Percentiles rank a stretch among this genome's conserved stretches.
Evolutionary conservation across 305 asterid genomes (phyloP).

Genomic region (Plantago rigida): DNA sequence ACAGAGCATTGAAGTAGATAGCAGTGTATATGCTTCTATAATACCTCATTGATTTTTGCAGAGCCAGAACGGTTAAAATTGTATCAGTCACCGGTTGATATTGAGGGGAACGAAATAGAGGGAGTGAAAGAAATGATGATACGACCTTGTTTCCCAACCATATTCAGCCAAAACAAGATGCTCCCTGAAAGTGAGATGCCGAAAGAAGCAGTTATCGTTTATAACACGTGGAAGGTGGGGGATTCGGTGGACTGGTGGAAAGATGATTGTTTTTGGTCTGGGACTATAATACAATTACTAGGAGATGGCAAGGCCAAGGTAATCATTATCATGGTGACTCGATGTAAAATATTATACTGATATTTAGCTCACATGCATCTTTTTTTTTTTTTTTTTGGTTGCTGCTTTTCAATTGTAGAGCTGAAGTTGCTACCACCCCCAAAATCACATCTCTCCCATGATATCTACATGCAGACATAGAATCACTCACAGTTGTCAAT

Average conservation of each 20-base stretch:
- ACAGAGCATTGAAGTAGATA: too few species aligned
- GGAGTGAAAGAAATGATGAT: conserved; percentile 38
- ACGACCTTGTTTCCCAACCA: conserved; percentile 59
- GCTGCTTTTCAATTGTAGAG: too few species aligned
- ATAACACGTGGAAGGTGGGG: conserved; percentile 55
- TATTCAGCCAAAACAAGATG: conserved; percentile 26
- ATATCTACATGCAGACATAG: too few species aligned
- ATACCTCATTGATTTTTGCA: conserved; percentile 22
- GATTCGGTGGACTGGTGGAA: conserved; percentile 63
- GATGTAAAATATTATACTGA: neutral
- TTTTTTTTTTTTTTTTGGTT: too few species aligned
- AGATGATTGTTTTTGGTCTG: conserved; percentile 60
- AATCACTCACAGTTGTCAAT: too few species aligned
- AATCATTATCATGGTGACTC: conserved; percentile 12
- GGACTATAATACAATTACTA: conserved; percentile 40
- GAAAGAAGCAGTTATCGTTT: conserved; percentile 39
- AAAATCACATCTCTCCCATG: too few species aligned
- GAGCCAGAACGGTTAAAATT: conserved; percentile 37
- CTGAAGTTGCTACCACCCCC: too few species aligned
- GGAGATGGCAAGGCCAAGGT: conserved; percentile 53
- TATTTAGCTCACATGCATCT: too few species aligned
- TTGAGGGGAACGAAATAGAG: conserved; percentile 22
- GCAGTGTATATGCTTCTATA: neutral
- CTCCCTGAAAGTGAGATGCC: conserved; percentile 31
- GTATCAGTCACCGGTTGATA: conserved; percentile 32